Conservation (phyloP, 2,329 filamentous ascomycete species). For the Penicillium digitatum region DNA sequence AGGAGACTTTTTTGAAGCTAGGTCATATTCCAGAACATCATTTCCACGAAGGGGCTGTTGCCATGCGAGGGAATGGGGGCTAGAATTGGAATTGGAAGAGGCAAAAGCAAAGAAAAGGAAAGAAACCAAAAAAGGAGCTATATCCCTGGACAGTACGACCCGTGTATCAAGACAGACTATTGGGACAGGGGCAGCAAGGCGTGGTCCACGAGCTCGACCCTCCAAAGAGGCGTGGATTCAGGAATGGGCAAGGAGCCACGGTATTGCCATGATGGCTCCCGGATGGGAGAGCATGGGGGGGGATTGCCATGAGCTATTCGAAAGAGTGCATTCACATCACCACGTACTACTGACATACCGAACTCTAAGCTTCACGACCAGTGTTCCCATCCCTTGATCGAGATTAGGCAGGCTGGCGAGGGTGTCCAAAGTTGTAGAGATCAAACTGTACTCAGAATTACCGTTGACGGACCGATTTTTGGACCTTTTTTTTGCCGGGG, state of each 20-base stretch:
- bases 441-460: conserved; percentile 9
- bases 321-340: neutral
- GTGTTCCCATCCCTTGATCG: conserved; percentile 16
- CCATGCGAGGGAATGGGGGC: neutral
- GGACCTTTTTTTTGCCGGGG: neutral
- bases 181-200: conserved; percentile 11
- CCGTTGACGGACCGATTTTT: neutral
- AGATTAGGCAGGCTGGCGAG: neutral
- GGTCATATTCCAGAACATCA: neutral
- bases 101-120: neutral
- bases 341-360: conserved; percentile 14
- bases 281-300: neutral
- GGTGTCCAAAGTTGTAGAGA: neutral
- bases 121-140: neutral
- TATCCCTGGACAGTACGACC: neutral
- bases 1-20: neutral
- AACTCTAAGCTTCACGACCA: conserved; percentile 7
- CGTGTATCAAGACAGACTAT: conserved; percentile 4
- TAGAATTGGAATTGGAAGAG: neutral
- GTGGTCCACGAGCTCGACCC: neutral
- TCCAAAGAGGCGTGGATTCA: neutral
- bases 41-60: neutral
- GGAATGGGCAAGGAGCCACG: conserved; percentile 3
- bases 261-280: neutral
- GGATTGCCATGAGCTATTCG: neutral